These are phyloP conservation scores for Zygoascus ofunaensis DNA, from an alignment of 805 yeast species.

Conservation along the genomic window DNA sequence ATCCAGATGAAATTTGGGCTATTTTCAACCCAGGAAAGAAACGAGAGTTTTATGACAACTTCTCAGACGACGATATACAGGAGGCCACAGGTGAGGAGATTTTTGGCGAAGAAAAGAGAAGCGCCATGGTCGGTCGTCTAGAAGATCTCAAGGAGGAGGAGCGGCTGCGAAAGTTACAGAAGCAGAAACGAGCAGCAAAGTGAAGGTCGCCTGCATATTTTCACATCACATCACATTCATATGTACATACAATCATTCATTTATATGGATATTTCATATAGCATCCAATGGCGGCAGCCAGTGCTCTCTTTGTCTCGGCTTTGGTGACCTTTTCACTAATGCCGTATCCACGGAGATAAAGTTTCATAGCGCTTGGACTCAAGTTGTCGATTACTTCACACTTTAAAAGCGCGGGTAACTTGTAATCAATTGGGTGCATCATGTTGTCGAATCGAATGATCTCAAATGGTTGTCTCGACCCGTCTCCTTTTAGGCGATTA, in stretches of 20 bases:
- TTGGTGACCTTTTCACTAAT: not conserved
- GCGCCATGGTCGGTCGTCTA: constrained; percentile 55
- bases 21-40: constrained; percentile 62
- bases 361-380: not conserved
- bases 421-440: not conserved
- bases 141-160: constrained; percentile 68
- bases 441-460: not conserved
- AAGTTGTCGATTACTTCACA: not conserved
- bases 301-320: not conserved
- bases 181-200: constrained; percentile 15
- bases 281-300: not conserved
- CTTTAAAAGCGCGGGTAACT: not conserved
- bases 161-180: constrained; percentile 15
- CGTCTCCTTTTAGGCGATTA: not conserved
- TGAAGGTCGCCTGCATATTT: too few species aligned
- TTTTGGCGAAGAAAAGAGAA: constrained; percentile 67
- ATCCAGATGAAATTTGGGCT: constrained; percentile 83
- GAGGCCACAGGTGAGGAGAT: constrained; percentile 92
- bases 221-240: too few species aligned
- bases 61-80: constrained; percentile 61
- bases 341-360: not conserved
- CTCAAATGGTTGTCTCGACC: not conserved
- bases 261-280: not conserved
- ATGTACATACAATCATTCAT: constrained; percentile 1
- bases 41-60: constrained; percentile 38